Percentiles rank a stretch among this genome's conserved stretches.
phyloP scores from a whole-genome alignment of 495 filamentous ascomycete genomes.

The Aspergillus nidulans region DNA sequence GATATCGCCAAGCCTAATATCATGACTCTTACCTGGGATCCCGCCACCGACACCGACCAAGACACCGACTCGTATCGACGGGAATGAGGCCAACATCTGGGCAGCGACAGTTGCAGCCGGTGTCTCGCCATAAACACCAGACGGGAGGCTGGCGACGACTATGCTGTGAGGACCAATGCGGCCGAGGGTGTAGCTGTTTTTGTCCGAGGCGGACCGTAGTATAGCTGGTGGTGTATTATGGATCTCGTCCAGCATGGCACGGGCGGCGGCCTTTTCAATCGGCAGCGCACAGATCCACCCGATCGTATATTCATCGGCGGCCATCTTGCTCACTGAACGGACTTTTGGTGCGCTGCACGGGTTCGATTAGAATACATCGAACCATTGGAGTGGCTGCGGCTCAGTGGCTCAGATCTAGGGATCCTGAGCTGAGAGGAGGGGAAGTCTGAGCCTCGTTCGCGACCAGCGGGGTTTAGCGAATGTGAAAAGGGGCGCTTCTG shows the following conservation, averaged over 20 bases:
- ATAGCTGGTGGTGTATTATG: no score
- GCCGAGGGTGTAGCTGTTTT: constrained; percentile 32
- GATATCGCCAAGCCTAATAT: constrained; percentile 35
- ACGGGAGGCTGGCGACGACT: constrained; percentile 28
- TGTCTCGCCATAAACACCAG: constrained; percentile 22
- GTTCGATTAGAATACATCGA: no score
- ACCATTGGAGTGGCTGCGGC: no score
- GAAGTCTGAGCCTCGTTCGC: no score
- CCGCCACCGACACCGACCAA: constrained; percentile 36
- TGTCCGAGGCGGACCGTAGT: no score
- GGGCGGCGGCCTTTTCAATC: constrained; percentile 26
- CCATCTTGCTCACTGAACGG: no score
- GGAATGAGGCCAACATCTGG: constrained; percentile 12
- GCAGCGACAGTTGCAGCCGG: constrained; percentile 20
- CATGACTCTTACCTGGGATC: constrained; percentile 17
- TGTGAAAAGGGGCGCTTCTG: no score
- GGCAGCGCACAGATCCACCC: constrained; percentile 23
- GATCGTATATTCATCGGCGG: not conserved
- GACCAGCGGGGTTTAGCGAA: no score
- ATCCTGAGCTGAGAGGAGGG: no score
- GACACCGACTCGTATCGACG: constrained; percentile 20
- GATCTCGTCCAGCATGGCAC: constrained; percentile 25
- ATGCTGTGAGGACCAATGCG: constrained; percentile 21
- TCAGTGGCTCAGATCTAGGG: no score
- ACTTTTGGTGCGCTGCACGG: no score